Percentiles rank a stretch among this genome's conserved stretches.
Conservation (phyloP, 805 yeast species). For the Metschnikowia anglica region DNA sequence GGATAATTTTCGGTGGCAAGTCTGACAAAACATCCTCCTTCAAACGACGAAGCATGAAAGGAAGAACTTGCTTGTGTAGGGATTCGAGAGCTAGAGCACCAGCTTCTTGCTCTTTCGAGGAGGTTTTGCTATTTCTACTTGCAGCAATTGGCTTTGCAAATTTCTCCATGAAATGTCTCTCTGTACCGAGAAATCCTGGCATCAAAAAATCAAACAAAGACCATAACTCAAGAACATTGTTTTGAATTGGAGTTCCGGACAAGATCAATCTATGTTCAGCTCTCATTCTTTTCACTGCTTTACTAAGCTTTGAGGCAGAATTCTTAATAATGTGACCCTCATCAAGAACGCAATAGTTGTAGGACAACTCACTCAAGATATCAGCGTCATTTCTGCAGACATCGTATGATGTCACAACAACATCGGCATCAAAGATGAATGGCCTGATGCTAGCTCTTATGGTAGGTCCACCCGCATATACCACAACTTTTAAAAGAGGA, state of each 20-base stretch:
- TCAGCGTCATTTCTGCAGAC: slow-evolving; percentile 91
- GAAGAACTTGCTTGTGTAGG: slow-evolving; percentile 92
- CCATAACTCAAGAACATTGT: slow-evolving; percentile 95
- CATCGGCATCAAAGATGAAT: slow-evolving; percentile 60
- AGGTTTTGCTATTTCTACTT: slow-evolving; percentile 81
- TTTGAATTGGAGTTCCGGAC: slow-evolving; percentile 98
- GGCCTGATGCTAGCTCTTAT: slow-evolving; percentile 57
- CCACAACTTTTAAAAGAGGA: slow-evolving; percentile 77
- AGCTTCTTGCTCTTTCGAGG: slow-evolving; percentile 91
- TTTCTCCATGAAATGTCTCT: slow-evolving; percentile 87
- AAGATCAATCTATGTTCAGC: slow-evolving; percentile 89
- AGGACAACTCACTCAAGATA: slow-evolving; percentile 56
- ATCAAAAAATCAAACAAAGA: slow-evolving; percentile 94
- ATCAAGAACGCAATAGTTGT: slow-evolving; percentile 92
- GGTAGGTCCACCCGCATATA: slow-evolving; percentile 92
- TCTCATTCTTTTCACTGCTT: slow-evolving; percentile 75
- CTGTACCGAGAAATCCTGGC: slow-evolving; percentile 98
- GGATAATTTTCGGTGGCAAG: slow-evolving; percentile 96
- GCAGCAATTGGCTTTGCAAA: slow-evolving; percentile 98
- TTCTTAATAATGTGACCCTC: slow-evolving; percentile 98
- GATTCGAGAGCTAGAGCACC: slow-evolving; percentile 97
- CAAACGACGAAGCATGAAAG: slow-evolving; percentile 92
- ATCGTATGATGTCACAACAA: slow-evolving; percentile 93
- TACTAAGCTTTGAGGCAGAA: slow-evolving; percentile 81
- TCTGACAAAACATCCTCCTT: slow-evolving; percentile 96